Percentiles rank a stretch among this genome's conserved stretches.
These are phyloP conservation scores for Ajuga reptans DNA, from an alignment of 305 asterid genomes.

Conservation along the genomic window DNA sequence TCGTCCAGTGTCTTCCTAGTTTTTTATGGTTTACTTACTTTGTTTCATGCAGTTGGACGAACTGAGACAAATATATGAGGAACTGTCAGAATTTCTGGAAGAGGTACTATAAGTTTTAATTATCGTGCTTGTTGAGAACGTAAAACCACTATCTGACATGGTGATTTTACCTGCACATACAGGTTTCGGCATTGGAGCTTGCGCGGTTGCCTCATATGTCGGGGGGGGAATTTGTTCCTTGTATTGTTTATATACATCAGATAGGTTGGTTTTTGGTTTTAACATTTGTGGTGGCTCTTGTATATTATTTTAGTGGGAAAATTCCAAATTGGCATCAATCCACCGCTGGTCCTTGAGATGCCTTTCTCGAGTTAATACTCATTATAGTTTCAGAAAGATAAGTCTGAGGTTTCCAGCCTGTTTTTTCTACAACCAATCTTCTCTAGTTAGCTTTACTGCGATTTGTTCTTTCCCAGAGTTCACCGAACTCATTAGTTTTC, in stretches of 20 bases:
- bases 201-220: conserved; percentile 67
- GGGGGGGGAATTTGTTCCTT: conserved; percentile 53
- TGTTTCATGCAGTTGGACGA: conserved; percentile 74
- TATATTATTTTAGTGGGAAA: conserved; percentile 3
- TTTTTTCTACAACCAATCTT: conserved; percentile 1
- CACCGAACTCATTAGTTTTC: not conserved
- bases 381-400: not conserved
- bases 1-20: conserved; percentile 11
- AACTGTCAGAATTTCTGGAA: conserved; percentile 87
- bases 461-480: conserved; percentile 1
- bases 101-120: conserved; percentile 51
- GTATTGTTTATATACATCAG: conserved; percentile 80
- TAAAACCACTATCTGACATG: conserved; percentile 15
- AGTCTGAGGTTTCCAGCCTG: not conserved
- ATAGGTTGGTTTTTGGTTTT: conserved; percentile 59
- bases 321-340: conserved; percentile 13
- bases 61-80: conserved; percentile 94
- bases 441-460: conserved; percentile 13
- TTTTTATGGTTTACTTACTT: conserved; percentile 22
- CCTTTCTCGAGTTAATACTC: not conserved
- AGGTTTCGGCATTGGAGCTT: conserved; percentile 85
- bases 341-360: conserved; percentile 15
- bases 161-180: conserved; percentile 27
- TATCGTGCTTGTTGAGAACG: conserved; percentile 20
- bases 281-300: conserved; percentile 16